These are phyloP conservation scores for Pseudocercospora fuligena DNA, from an alignment of 2,329 filamentous ascomycete genomes.

Conservation along the genomic window DNA sequence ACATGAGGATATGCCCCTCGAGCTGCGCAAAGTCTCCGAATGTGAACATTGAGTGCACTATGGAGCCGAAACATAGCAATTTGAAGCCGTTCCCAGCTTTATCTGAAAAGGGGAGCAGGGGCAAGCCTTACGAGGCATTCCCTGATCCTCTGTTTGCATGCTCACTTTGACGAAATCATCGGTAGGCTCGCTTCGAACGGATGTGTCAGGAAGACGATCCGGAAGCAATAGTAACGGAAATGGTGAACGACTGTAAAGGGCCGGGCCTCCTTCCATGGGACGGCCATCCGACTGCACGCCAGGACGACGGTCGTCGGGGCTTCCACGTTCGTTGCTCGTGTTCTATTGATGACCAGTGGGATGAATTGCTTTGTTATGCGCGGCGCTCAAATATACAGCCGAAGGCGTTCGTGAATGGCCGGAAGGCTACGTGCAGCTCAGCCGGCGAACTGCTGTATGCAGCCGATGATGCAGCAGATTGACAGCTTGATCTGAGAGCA, in stretches of 20 bases:
- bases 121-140: slow-evolving; percentile 3
- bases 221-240: not conserved
- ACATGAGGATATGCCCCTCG: not conserved
- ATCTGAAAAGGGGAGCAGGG: slow-evolving; percentile 1
- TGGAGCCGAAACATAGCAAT: not conserved
- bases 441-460: slow-evolving; percentile 28
- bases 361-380: slow-evolving; percentile 8
- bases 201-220: slow-evolving; percentile 3
- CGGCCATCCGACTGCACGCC: not conserved
- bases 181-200: slow-evolving; percentile 8
- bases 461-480: slow-evolving; percentile 22
- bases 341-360: not conserved
- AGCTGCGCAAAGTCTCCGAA: not conserved
- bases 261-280: slow-evolving; percentile 6
- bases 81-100: not conserved
- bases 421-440: slow-evolving; percentile 19
- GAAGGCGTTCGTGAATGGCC: slow-evolving; percentile 16
- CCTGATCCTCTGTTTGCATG: not conserved
- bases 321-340: slow-evolving; percentile 11
- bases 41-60: not conserved
- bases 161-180: not conserved
- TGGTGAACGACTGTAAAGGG: not conserved
- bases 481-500: slow-evolving; percentile 12
- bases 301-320: slow-evolving; percentile 6
- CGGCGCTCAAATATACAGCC: not conserved